Evolutionary conservation across 257 asterid genomes (phyloP), one percentile per base, ranked within the genome.

Genomic region (Solanum peruvianum): DNA sequence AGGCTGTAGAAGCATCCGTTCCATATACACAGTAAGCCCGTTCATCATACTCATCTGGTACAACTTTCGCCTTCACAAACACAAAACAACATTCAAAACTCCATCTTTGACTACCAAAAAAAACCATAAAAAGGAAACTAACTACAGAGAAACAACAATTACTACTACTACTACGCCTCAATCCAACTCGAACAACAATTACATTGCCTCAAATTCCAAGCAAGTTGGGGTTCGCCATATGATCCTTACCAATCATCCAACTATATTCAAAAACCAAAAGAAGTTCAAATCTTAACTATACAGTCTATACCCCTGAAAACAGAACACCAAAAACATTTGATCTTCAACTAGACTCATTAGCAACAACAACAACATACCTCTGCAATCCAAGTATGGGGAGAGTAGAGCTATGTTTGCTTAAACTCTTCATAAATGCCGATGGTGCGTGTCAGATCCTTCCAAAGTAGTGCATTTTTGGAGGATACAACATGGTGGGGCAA

Each of bases 41-140:
- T 91, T 97, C 99, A 60, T 97, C 99, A 90, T 96, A 97, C 95
- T 97, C 83, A 89, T 97, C 99, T 49, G 99, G 99, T 86, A 67
- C 60, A 87, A 93, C 96, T 87, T 37, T 88, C 21, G 98, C 99
- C 99, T 97, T 67, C 86, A 87, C 69, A 56, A 90, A 78, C 76
- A 60, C 25, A 25, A 37, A 29, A 47, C 29, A 29, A 80, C 69
- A 80, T 80, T 80, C 44, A 80, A 80, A 47, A 47, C 21, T 11
- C 6, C 9, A 45, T 80, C 66, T 16, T 15, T 80, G 20, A 47
- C 11, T 15, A 27, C 39, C 9, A 75, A 41, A 18, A 47, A 21
- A 1, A n/a, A 23, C 67, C 71, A 15, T 39, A 25, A 6, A 66
- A 42, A 56, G 64, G 14, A 62, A 82, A 27, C 42, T 39, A 31